Percentiles rank a stretch among this genome's conserved stretches.
phyloP scores from a whole-genome alignment of 345 rosid species.

The Eucalyptus camaldulensis region DNA sequence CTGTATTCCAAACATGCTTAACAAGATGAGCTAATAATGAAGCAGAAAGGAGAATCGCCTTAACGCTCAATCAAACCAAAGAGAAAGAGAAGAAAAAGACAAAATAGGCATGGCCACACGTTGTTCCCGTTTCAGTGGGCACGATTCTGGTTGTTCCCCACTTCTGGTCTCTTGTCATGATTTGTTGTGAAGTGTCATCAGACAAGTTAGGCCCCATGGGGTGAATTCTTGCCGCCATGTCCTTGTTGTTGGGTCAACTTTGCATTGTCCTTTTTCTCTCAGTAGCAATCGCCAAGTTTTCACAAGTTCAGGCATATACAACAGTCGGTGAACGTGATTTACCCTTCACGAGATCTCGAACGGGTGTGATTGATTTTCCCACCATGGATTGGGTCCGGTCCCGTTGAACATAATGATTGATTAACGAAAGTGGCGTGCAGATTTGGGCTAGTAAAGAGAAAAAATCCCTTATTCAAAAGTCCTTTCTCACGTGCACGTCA shows the following conservation, averaged over 20 bases:
- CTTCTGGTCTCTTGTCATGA: not conserved
- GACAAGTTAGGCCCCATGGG: constrained; percentile 15
- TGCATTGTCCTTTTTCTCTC: not conserved
- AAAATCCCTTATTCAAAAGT: not conserved
- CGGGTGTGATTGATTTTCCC: not conserved
- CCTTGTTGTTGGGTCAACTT: not conserved
- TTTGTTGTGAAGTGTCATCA: not conserved
- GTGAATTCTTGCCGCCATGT: constrained; percentile 10
- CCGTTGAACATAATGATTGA: not conserved
- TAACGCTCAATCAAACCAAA: not conserved
- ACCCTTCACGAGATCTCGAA: not conserved
- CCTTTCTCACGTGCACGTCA: not conserved
- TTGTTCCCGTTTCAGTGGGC: constrained; percentile 13
- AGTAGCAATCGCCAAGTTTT: not conserved
- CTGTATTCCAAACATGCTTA: not conserved
- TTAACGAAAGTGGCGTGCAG: not conserved
- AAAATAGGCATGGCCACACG: not conserved
- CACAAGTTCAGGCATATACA: not conserved
- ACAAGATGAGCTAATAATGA: not conserved
- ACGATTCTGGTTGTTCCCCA: constrained; percentile 5
- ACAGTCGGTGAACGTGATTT: not conserved
- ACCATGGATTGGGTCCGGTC: not conserved
- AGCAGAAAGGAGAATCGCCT: not conserved
- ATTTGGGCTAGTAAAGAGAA: not conserved
- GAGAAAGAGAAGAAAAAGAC: not conserved